Conservation (phyloP, 495 filamentous ascomycete species). For the Penicillium robsamsonii region DNA sequence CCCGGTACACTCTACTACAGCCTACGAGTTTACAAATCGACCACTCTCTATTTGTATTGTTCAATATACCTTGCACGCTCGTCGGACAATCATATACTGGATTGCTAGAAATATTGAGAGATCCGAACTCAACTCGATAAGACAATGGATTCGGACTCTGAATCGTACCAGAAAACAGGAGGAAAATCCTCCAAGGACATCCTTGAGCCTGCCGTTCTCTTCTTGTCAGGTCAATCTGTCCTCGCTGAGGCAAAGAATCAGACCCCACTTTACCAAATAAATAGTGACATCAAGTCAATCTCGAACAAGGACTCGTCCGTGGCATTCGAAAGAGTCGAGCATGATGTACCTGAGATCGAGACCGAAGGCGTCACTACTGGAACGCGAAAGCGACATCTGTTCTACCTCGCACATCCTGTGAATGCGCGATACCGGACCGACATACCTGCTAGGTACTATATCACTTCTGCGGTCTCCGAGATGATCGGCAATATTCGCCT, state of each 20-base stretch:
- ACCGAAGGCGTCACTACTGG: neutral
- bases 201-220: neutral
- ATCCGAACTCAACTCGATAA: neutral
- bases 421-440: slow-evolving; percentile 21
- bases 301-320: slow-evolving; percentile 3
- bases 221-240: neutral
- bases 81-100: neutral
- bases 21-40: neutral
- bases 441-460: slow-evolving; percentile 20
- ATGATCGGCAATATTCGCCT: slow-evolving; percentile 20
- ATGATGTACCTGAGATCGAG: neutral
- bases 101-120: neutral
- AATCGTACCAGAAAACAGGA: neutral
- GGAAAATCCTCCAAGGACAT: neutral
- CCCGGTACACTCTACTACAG: neutral
- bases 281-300: slow-evolving; percentile 4
- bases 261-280: slow-evolving; percentile 1
- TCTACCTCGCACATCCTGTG: slow-evolving; percentile 20
- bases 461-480: slow-evolving; percentile 14
- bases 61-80: neutral
- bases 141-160: slow-evolving; percentile 3
- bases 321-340: slow-evolving; percentile 5
- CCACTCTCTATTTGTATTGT: neutral
- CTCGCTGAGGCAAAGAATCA: neutral
- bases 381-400: neutral